phyloP scores from a whole-genome alignment of 768 basidiomycete genomes.

The Multifurca ochricompacta region DNA sequence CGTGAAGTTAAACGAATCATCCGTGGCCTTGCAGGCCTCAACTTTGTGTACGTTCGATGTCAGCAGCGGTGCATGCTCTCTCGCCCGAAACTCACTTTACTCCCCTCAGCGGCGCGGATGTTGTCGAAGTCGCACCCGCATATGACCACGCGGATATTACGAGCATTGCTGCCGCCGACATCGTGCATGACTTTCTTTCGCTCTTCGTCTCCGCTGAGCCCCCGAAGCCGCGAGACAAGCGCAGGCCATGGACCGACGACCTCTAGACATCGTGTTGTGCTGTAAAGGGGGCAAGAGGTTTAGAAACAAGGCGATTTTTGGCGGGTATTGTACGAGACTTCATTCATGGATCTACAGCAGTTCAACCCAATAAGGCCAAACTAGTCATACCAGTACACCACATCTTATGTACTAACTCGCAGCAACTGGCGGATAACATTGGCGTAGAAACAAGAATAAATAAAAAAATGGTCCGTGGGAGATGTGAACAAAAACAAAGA shows the following conservation, averaged over 20 bases:
- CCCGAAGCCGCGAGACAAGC: conserved; percentile 25
- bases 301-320: neutral
- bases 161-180: conserved; percentile 55
- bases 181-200: conserved; percentile 62
- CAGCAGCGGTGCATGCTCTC: neutral
- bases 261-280: conserved; percentile 20
- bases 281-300: neutral
- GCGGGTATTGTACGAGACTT: neutral
- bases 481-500: neutral
- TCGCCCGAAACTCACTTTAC: neutral
- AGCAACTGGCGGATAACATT: conserved; percentile 6
- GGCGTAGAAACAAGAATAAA: neutral
- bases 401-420: neutral
- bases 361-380: neutral
- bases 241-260: conserved; percentile 25
- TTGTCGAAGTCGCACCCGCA: conserved; percentile 80
- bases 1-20: conserved; percentile 73
- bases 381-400: neutral
- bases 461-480: conserved; percentile 1
- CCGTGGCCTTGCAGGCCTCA: conserved; percentile 64
- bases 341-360: conserved; percentile 1
- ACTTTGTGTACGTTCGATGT: conserved; percentile 50
- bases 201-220: conserved; percentile 44
- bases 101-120: conserved; percentile 59
- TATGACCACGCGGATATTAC: conserved; percentile 66